Base-by-base conservation (phyloP, 441 rosid species). In the Jatropha multifida region DNA sequence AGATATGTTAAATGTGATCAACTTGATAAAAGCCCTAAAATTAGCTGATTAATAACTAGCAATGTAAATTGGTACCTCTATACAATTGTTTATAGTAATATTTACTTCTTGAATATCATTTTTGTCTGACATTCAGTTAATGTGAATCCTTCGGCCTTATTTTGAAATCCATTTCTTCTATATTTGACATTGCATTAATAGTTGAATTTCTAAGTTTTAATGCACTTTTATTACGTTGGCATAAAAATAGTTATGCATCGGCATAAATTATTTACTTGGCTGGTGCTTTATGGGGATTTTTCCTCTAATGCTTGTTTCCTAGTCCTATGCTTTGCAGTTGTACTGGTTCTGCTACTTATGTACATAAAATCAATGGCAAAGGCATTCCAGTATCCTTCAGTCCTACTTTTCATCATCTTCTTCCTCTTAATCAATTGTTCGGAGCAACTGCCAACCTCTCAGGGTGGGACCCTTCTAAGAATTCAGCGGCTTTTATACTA, bases 391-490 rank as follows among this genome's bases (percentile, higher is more conserved):
- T 80, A 77, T 67, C 75, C 70, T 68, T 73, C 77, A 12, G 67
- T 86, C 63, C 74, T 85, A 60, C 71, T 83, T 80, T 76, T 86
- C 54, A 72, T 69, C 73, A 71, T 83, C 37, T 26, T 87, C 70
- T 81, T 85, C 27, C 61, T 86, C 27, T 84, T 77, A 55, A 60
- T 86, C 71, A 58, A 71, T 81, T 80, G 41, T 14, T 85, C 98
- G 41, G 86, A 80, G 82, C 95, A 90, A 63, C 86, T 87, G 23
- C 89, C 88, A 26, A 87, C 95, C 73, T 90, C 98, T 68, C 88
- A 91, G 78, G 85, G 86, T 70, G 88, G 84, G 77, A 88, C 90
- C 46, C 97, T 93, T 27, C 15, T 90, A 74, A 86, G 97, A 76
- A 86, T 96, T 68, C 91, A 82, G 74, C 76, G 78, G 67, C 93